Evolutionary conservation across 108 stramenopile genomes (phyloP), one percentile per base, ranked within the genome.

Genomic region (Pseudonitzschia delicatissima): DNA sequence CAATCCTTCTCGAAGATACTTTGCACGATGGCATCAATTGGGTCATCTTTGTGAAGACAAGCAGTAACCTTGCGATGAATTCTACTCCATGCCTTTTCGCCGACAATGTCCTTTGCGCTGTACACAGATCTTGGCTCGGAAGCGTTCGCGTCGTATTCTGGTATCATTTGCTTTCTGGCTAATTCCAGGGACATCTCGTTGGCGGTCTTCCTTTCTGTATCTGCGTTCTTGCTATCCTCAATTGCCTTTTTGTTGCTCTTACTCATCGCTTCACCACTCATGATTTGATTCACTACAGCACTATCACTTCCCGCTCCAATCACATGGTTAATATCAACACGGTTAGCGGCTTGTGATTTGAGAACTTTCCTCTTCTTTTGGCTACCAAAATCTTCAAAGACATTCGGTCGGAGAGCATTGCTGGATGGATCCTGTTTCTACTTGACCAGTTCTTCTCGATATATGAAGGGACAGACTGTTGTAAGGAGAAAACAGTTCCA

Each of bases 361-460:
- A 95, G 77, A 17, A 86, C 91, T 69, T 74, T 82, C 51, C 83
- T 85, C 57, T 95, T 95, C 80, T 95, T 95, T 64, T 77, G 48
- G 31, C 71, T 74, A 17, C 93, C 91, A 66, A 95, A 95, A 51
- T 84, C 84, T 62, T 86, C 81, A 64, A 85, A 90, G 5, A 95
- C 72, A 51, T 75, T 57, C n/a, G 73, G 62, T 5, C 76, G 57
- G 28, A 53, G 63, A 21, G 63, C 25, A 0, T 71, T 63, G 34
- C 52, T 66, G 8, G 69, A 57, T 12, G 57, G 18, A 4, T 55
- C 61, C 12, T 34, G 57, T 28, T 51, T 29, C 6, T 25, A 21
- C 6, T 59, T 35, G n/a, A n/a, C 32, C 51, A 34, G 37, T 66
- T 74, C 33, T 67, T 48, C 44, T 73, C 62, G 25, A 71, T 53